Evolutionary conservation across 768 basidiomycete species (phyloP), one percentile per base, ranked within the genome.

Genomic region (Boletus tylopilopsis): DNA sequence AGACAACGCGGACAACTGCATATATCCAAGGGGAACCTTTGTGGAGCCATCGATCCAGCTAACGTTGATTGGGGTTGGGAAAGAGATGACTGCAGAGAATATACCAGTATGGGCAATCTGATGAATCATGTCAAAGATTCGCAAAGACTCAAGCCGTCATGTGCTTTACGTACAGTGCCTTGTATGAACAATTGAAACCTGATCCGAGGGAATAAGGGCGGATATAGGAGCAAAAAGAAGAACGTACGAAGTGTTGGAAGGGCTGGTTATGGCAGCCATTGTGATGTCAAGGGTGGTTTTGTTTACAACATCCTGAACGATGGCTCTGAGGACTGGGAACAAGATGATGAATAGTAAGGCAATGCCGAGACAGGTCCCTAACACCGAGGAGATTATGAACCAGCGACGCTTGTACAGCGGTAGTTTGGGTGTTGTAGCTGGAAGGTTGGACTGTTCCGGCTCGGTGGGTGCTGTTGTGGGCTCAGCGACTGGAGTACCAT

Each of bases 51-150:
- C 67, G 25, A 82, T 67, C 85, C 85, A 87, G 29, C 73, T 72
- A 21, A 87, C 79, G 10, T 75, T 65, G 32, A 86, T 72, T 2
- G 79, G 75, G 27, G 81, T 68, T 10, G 73, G 73, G 60, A 88
- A 89, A 39, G 71, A 57, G 53, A 88, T 86, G 46, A 71, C 76
- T 8, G 86, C 85, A 12, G 77, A 64, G 60, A 89, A 75, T 30
- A 81, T 76, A 39, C 86, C 83, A 2, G 85, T 80, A 58, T 89
- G 85, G 19, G 78, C 72, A 24, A 84, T 83, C 81, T 83, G 24
- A 38, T 43, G 48, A 33, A 35, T 49, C 6, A 15, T 23, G 22
- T n/a, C 16, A 18, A 2, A 7, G 29, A 32, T 45, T 19, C 10
- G 18, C 13, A 23, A 39, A 39, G 32, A 19, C 11, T 3, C 22